Evolutionary conservation across 192 early-diverging fungal genomes (phyloP), one percentile per base, ranked within the genome.

Genomic region (Coemansia sp.): DNA sequence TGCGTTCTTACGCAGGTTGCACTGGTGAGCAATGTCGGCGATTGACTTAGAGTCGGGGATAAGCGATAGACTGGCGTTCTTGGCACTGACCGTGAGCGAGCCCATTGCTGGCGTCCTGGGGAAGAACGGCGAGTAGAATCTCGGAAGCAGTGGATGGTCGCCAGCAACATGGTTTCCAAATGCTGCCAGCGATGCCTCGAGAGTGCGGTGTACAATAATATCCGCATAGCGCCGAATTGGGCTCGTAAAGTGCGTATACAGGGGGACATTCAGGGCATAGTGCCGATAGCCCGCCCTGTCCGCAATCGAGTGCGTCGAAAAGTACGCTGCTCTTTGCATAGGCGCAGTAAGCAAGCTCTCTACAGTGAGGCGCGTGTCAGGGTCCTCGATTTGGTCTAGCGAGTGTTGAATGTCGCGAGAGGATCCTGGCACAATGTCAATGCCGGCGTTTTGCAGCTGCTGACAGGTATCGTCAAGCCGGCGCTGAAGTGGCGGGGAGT

Each of bases 211-310:
- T 0, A 99, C 97, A 70, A 96, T 87, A 14, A 99, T 85, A 84
- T 98, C 96, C 51, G 97, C 89, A 72, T 99, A 99, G 82, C 98
- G 92, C 67, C 98, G 90, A 79, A 99, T 99, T n/a, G 98, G 98
- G 9, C 94, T 96, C 2, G 98, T 99, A 65, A 99, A 99, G 71
- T 99, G 98, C 8, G 98, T 99, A 86, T 99, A 99, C 56, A 97
- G 94, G 14, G 88, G 86, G 6, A 87, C 85, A 4, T 94, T 94
- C 27, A 99, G 87, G 65, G 95, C 98, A 74, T 98, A 99, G 87
- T 99, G 98, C 27, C 66, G 73, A 77, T 89, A 97, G 0, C 59
- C 73, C 4, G 86, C 73, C 17, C 72, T 64, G 57, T 84, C 77
- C 0, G 85, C 60, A n/a, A 91, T 70, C 7, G 90, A 89, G 22